phyloP scores from a whole-genome alignment of 2,329 filamentous ascomycete genomes.

The Diaporthe destruens region DNA sequence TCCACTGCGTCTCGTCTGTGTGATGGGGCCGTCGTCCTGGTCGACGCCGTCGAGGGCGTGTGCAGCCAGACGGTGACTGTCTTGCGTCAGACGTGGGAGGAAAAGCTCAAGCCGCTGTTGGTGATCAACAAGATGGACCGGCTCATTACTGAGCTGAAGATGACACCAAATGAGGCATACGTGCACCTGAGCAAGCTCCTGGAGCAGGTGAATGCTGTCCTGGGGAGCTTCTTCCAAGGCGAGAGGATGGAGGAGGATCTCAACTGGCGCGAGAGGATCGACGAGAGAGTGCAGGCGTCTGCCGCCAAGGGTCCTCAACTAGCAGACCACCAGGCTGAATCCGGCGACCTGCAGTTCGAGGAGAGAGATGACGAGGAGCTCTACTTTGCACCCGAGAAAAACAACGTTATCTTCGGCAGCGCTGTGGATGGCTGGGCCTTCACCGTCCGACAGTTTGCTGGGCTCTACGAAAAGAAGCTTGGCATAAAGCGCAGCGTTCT shows the following conservation, averaged over 20 bases:
- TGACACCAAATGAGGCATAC: conserved; percentile 91
- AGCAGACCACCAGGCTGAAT: conserved; percentile 63
- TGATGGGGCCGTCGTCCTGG: conserved; percentile 92
- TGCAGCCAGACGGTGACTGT: conserved; percentile 99
- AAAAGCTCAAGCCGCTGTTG: conserved; percentile 92
- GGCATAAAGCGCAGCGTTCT: conserved; percentile 90
- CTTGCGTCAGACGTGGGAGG: conserved; percentile 92
- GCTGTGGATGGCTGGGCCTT: conserved; percentile 99
- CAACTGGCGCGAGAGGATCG: conserved; percentile 93
- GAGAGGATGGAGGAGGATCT: conserved; percentile 99
- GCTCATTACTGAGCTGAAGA: conserved; percentile 91
- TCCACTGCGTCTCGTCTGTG: conserved; percentile 95
- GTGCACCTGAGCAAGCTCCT: conserved; percentile 88
- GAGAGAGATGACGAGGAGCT: conserved; percentile 96
- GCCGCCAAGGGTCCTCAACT: conserved; percentile 69
- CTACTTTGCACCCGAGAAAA: conserved; percentile 97
- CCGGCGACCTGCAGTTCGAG: conserved; percentile 79
- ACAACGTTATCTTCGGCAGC: conserved; percentile 99
- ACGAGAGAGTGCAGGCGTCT: conserved; percentile 82
- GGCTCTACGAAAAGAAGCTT: conserved; percentile 94
- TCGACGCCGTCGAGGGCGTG: conserved; percentile 97
- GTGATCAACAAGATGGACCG: conserved; percentile 99
- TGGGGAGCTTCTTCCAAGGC: conserved; percentile 97
- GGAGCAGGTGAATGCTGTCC: conserved; percentile 96
- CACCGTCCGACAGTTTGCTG: conserved; percentile 93